These are phyloP conservation scores for Clohesyomyces aquaticus DNA, from an alignment of 495 filamentous ascomycete species.

Conservation along the genomic window DNA sequence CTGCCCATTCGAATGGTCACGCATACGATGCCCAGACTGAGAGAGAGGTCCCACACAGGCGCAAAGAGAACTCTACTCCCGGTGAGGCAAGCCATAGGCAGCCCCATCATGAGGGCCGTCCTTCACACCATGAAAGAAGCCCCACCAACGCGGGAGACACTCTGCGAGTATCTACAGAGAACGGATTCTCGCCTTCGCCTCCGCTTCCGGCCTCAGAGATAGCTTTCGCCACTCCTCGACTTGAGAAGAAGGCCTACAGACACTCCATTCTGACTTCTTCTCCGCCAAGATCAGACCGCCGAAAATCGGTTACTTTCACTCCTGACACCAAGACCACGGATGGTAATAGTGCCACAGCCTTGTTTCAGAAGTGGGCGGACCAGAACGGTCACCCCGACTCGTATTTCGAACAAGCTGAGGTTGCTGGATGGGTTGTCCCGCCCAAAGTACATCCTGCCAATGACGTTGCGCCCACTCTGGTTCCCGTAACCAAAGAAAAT, in stretches of 20 bases:
- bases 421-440: conserved; percentile 29
- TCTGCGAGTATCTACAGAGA: conserved; percentile 7
- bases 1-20: not conserved
- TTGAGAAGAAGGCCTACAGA: not conserved
- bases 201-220: not conserved
- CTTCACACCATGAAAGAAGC: not conserved
- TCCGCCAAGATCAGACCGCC: conserved; percentile 38
- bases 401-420: conserved; percentile 35
- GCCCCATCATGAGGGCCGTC: not conserved
- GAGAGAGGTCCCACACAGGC: not conserved
- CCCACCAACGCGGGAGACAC: not conserved
- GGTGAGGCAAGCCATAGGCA: not conserved
- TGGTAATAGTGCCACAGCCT: conserved; percentile 50
- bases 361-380: conserved; percentile 52
- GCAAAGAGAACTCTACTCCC: not conserved
- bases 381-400: conserved; percentile 43
- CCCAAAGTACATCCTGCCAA: conserved; percentile 36
- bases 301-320: conserved; percentile 80
- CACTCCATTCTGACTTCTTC: conserved; percentile 2
- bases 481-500: conserved; percentile 3
- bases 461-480: conserved; percentile 7
- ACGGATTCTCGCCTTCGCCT: not conserved
- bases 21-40: not conserved
- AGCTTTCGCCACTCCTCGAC: not conserved
- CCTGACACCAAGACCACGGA: conserved; percentile 67